Conservation (phyloP, 208 protist genomes). For the Leishmania aethiopica region DNA sequence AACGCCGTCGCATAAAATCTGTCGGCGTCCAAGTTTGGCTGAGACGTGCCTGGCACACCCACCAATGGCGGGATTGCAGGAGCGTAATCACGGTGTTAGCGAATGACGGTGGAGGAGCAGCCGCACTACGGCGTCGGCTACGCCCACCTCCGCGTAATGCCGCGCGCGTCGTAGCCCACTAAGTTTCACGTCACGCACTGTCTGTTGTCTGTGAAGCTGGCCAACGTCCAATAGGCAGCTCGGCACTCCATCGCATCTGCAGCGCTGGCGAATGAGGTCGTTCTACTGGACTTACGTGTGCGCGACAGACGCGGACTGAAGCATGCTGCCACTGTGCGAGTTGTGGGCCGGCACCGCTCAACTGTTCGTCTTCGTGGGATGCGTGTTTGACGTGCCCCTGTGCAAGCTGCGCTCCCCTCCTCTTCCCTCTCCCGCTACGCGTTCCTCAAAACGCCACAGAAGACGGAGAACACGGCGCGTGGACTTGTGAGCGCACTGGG, state of each 20-base stretch:
- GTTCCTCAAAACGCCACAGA: slow-evolving; percentile 42
- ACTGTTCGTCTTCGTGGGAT: slow-evolving; percentile 56
- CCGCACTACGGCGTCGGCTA: slow-evolving; percentile 55
- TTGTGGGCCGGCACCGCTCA: slow-evolving; percentile 33
- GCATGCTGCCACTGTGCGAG: slow-evolving; percentile 25
- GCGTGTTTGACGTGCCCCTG: slow-evolving; percentile 6
- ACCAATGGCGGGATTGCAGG: slow-evolving; percentile 10
- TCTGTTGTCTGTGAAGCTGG: slow-evolving; percentile 42
- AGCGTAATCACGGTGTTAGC: slow-evolving; percentile 52
- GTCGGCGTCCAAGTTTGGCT: slow-evolving; percentile 33
- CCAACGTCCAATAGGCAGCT: slow-evolving; percentile 30
- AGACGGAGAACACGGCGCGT: slow-evolving; percentile 25
- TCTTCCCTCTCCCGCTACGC: slow-evolving; percentile 13
- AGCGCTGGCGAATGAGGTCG: slow-evolving; percentile 35
- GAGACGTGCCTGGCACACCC: slow-evolving; percentile 38
- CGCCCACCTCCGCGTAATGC: slow-evolving; percentile 44
- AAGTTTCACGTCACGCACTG: slow-evolving; percentile 44
- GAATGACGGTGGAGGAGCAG: slow-evolving; percentile 47
- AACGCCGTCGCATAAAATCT: slow-evolving; percentile 50
- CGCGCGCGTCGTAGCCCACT: slow-evolving; percentile 1
- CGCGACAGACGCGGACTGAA: slow-evolving; percentile 19
- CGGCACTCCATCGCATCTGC: slow-evolving; percentile 29
- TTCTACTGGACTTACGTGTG: slow-evolving; percentile 55
- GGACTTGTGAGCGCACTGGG: slow-evolving; percentile 31
- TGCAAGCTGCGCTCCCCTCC: slow-evolving; percentile 1